Conservation (phyloP, 148 eudicot genomes). For the Cornus suecica region DNA sequence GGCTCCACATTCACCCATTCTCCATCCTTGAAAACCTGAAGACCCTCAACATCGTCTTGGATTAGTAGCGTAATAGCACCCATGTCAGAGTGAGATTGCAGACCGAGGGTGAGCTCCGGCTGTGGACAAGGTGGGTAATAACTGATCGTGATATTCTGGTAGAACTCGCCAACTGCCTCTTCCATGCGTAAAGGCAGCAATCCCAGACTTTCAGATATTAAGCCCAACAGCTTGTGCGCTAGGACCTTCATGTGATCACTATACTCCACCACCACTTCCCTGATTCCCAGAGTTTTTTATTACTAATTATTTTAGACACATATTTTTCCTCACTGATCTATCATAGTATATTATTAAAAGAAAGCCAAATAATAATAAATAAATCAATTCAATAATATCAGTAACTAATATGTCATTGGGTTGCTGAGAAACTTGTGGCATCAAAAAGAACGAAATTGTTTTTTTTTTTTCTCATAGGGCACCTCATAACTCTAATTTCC, state of each 20-base stretch:
- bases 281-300: constrained; percentile 6
- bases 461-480: too few relatives aligned
- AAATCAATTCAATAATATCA: too few relatives aligned
- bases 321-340: too few relatives aligned
- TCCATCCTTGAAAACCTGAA: constrained; percentile 76
- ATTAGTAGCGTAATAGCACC: constrained; percentile 84
- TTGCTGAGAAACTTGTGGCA: neutral
- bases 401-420: too few relatives aligned
- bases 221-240: constrained; percentile 63
- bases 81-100: constrained; percentile 87
- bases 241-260: constrained; percentile 68
- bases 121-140: constrained; percentile 95
- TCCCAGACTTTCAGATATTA: constrained; percentile 82
- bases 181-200: constrained; percentile 59
- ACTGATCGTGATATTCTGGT: constrained; percentile 87
- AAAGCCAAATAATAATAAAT: too few relatives aligned
- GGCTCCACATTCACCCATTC: constrained; percentile 83
- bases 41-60: constrained; percentile 90
- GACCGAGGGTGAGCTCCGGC: constrained; percentile 88
- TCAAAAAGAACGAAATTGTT: too few relatives aligned
- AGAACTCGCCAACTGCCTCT: constrained; percentile 75
- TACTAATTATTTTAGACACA: neutral
- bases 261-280: constrained; percentile 68
- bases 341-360: neutral
- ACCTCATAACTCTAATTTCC: too few relatives aligned